Base-by-base conservation (phyloP, 441 rosid genomes). In the Populus hybrid region DNA sequence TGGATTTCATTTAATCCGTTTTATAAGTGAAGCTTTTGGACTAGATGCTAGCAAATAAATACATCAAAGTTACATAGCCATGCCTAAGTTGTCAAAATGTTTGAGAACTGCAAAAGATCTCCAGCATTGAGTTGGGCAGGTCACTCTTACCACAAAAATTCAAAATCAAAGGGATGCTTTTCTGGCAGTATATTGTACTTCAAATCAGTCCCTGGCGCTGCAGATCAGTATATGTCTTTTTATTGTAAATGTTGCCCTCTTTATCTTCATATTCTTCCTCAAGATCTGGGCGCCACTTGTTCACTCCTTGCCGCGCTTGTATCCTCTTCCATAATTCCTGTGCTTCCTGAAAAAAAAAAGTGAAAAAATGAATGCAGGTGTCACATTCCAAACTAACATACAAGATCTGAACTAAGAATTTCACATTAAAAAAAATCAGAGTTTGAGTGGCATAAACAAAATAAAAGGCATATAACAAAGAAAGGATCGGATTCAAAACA, bases 191-290 rank as follows among this genome's bases (percentile, higher is more conserved):
- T 10, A 10, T 4, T 61, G 28, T 10, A 10, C 66, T 61, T 61
- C 66, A 61, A 21, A 97, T 95, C 82, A 97, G 90, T 63, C 99
- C 99, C 83, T 95, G 99, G 40, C 97, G 95, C 87, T 97, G 99
- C 73, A 97, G 90, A 90, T 97, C 99, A 21, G 97, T 85, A 73
- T 88, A 97, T 16, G 99, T 97, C 93, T 95, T 97, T 88, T 91
- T 97, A 91, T 97, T 97, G 84, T 97, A 97, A 70, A 95, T 97
- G 87, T 97, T 97, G 18, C 99, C 99, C 82, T 97, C 99, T 81
- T 79, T 91, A 82, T 97, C 99, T 83, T 97, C 99, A n/a, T 95
- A 95, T 77, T 97, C 99, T 83, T 97, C 99, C 86, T 97, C 99
- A 2, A 97, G 97, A 77, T 97, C 99, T 1, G 99, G 99, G 10